A percentile compares a stretch with the other conserved stretches of the same genome.
phyloP scores from a whole-genome alignment of 768 basidiomycete genomes.

The Russula virescens region DNA sequence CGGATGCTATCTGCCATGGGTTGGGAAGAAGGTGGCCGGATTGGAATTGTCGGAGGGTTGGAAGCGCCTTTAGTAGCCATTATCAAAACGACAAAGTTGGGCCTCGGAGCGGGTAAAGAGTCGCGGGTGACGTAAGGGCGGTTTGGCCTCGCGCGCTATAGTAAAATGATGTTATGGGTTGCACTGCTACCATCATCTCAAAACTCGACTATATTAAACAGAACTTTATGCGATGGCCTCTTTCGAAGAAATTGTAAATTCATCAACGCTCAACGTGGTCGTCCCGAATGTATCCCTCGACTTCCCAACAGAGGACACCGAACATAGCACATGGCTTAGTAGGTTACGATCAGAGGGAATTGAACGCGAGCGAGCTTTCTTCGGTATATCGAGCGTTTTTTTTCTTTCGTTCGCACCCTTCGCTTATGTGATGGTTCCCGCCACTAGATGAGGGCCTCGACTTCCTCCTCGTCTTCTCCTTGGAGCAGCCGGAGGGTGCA shows the following conservation, averaged over 20 bases:
- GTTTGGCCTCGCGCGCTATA: too few species aligned
- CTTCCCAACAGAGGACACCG: slow-evolving; percentile 43
- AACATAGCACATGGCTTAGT: slow-evolving; percentile 52
- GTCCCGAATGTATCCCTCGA: slow-evolving; percentile 60
- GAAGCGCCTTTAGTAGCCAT: slow-evolving; percentile 75
- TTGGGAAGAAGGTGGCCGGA: slow-evolving; percentile 76
- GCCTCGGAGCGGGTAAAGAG: slow-evolving; percentile 55
- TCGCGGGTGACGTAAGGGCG: neutral
- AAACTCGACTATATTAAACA: too few species aligned
- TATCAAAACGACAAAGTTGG: slow-evolving; percentile 81
- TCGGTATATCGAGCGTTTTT: slow-evolving; percentile 52
- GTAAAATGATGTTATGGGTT: too few species aligned
- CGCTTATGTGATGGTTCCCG: slow-evolving; percentile 31
- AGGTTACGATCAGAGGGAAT: slow-evolving; percentile 37
- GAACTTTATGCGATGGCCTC: slow-evolving; percentile 32
- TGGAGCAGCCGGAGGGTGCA: slow-evolving; percentile 36
- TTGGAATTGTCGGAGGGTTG: slow-evolving; percentile 57
- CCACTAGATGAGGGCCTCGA: slow-evolving; percentile 32
- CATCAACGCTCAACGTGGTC: slow-evolving; percentile 52
- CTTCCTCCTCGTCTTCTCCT: slow-evolving; percentile 19
- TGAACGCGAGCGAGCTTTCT: slow-evolving; percentile 66
- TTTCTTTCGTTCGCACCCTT: slow-evolving; percentile 14
- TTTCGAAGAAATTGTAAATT: slow-evolving; percentile 59
- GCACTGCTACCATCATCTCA: too few species aligned
- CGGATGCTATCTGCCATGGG: slow-evolving; percentile 86